Percentiles rank a stretch among this genome's conserved stretches.
Conservation (phyloP, 495 filamentous ascomycete species). For the Rhypophila decipiens region DNA sequence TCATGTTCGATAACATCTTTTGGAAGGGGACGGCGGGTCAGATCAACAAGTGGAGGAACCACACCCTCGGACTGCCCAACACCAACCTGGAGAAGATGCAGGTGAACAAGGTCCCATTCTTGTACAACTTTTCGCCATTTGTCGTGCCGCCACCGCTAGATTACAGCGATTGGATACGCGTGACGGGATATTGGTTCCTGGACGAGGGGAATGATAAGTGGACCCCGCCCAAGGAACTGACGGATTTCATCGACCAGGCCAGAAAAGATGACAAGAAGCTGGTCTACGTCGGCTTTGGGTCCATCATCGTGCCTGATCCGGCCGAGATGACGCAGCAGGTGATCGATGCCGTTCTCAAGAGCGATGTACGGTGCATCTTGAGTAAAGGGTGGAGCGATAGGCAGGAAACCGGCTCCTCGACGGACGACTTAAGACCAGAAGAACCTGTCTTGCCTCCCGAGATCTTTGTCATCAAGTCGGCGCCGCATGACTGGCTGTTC, state of each 20-base stretch:
- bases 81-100: slow-evolving; percentile 89
- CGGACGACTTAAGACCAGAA: not conserved
- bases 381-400: slow-evolving; percentile 99
- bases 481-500: slow-evolving; percentile 97
- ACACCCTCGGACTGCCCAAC: slow-evolving; percentile 65
- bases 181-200: slow-evolving; percentile 97
- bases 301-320: slow-evolving; percentile 89
- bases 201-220: slow-evolving; percentile 68
- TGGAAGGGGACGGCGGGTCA: slow-evolving; percentile 91
- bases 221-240: slow-evolving; percentile 67
- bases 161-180: slow-evolving; percentile 94
- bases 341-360: slow-evolving; percentile 83
- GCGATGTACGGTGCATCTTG: slow-evolving; percentile 89
- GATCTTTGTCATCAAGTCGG: slow-evolving; percentile 81
- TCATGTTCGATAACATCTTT: slow-evolving; percentile 95
- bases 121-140: slow-evolving; percentile 93
- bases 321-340: slow-evolving; percentile 81
- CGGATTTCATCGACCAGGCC: slow-evolving; percentile 73
- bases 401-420: slow-evolving; percentile 41
- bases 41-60: slow-evolving; percentile 88
- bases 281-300: slow-evolving; percentile 96
- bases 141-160: slow-evolving; percentile 91
- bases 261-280: slow-evolving; percentile 79
- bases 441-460: slow-evolving; percentile 63
- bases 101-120: slow-evolving; percentile 90